Conservation (phyloP, 495 filamentous ascomycete genomes). For the Neurospora pannonica region DNA sequence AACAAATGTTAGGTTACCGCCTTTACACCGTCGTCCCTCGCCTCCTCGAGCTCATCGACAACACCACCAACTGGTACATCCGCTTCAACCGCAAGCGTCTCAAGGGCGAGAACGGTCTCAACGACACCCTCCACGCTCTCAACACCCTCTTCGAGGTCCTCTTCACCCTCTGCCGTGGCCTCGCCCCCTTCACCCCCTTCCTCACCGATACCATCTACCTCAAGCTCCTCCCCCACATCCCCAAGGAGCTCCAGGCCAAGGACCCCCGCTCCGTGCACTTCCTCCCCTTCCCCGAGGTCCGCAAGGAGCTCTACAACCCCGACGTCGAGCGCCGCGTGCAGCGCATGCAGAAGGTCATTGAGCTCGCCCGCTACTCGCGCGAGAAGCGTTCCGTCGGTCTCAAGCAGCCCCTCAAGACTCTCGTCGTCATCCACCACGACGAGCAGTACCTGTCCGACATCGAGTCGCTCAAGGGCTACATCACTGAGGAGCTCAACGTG, state of each 20-base stretch:
- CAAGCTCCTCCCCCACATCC: slow-evolving; percentile 56
- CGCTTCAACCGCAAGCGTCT: slow-evolving; percentile 94
- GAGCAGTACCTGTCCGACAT: slow-evolving; percentile 82
- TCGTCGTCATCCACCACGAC: slow-evolving; percentile 83
- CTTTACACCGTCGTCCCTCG: slow-evolving; percentile 92
- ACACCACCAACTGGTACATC: slow-evolving; percentile 99
- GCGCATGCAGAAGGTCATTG: slow-evolving; percentile 93
- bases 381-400: slow-evolving; percentile 77
- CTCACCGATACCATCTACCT: slow-evolving; percentile 90
- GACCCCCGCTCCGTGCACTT: slow-evolving; percentile 88
- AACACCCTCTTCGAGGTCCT: slow-evolving; percentile 97
- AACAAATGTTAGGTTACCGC: slow-evolving; percentile 52
- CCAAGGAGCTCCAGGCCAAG: slow-evolving; percentile 52
- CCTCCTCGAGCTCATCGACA: slow-evolving; percentile 80
- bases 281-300: slow-evolving; percentile 77
- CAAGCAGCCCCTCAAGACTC: slow-evolving; percentile 81
- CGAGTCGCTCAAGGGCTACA: slow-evolving; percentile 71
- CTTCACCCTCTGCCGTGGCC: slow-evolving; percentile 73
- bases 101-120: slow-evolving; percentile 80
- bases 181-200: slow-evolving; percentile 95
- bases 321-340: slow-evolving; percentile 77
- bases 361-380: slow-evolving; percentile 73
- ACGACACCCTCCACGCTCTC: slow-evolving; percentile 78
- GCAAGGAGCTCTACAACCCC: slow-evolving; percentile 77
- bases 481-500: slow-evolving; percentile 86